Base-by-base conservation (phyloP, 2,329 filamentous ascomycete species). In the Cladosporium sp. region DNA sequence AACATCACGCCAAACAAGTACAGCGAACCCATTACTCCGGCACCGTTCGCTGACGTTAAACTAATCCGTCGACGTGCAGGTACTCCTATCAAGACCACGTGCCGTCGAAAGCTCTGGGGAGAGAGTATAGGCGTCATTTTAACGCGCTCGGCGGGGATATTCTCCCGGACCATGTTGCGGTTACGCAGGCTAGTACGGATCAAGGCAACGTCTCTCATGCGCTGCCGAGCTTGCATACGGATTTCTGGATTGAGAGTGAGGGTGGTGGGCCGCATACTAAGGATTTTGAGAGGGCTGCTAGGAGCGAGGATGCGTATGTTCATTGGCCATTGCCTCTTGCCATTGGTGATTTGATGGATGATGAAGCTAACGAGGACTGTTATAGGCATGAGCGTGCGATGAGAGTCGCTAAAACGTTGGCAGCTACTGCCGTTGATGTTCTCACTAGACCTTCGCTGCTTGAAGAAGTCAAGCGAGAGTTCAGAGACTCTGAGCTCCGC, bases 131-230 rank as follows among this genome's bases (percentile, higher is more conserved):
- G 14, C 34, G 67, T 28, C 63, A 73, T 58, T 74, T 79, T 74
- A 72, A 75, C 67, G 25, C 66, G 58, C 66, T 78, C 58, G 75
- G 73, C 6, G 60, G 60, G 8, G 25, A 70, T 3, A 78, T 81
- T 1, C 73, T 77, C 0, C 82, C 83, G 64, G 74, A 79, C 61
- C 73, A 79, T 11, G 70, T 74, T 4, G 81, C 81, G 0, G 71
- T 75, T 26, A 82, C 80, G n/a, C 80, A 78, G 70, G 85, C 85
- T 5, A 86, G 83, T 68, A 87, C 85, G 0, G 86, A 88, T 70
- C 85, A 87, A 75, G 86, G 86, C 0, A 81, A 88, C 67, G 74
- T 88, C 63, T 86, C 83, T 68, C 83, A 88, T 70, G 83, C 79
- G 1, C 80, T 87, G 78, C 86, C 86, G 46, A 85, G 82, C 62